Evolutionary conservation across 202 grass and related monocot genomes (phyloP).

Genomic region (Sporobolus alterniflorus): DNA sequence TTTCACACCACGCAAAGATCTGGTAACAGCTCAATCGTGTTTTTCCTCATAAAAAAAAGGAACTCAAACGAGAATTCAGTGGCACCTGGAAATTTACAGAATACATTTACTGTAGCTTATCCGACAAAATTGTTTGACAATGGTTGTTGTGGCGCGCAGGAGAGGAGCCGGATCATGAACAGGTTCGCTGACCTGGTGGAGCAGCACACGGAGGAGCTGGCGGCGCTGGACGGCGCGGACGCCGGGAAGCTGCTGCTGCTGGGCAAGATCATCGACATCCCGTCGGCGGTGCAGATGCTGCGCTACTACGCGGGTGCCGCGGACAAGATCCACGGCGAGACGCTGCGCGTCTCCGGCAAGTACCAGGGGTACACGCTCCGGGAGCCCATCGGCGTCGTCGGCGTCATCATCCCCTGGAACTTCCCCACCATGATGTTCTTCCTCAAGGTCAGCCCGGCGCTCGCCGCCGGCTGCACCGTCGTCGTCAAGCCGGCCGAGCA

Average conservation of each 20-base stretch:
- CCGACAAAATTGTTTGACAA: not conserved
- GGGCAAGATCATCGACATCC: constrained; percentile 79
- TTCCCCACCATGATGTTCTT: constrained; percentile 94
- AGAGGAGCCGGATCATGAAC: not conserved
- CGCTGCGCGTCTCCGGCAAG: constrained; percentile 59
- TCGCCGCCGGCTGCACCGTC: constrained; percentile 87
- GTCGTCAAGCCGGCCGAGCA: constrained; percentile 94
- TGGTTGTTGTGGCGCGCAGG: not conserved
- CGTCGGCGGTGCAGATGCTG: constrained; percentile 43
- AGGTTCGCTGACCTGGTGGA: constrained; percentile 86
- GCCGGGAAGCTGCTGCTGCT: constrained; percentile 77
- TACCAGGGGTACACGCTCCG: constrained; percentile 90
- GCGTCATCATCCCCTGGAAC: constrained; percentile 92
- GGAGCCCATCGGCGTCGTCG: constrained; percentile 89
- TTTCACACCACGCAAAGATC: no score
- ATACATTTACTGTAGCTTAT: not conserved
- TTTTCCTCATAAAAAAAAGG: no score
- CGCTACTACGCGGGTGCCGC: constrained; percentile 87
- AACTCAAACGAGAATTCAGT: no score
- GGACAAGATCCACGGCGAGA: constrained; percentile 89
- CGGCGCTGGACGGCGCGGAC: constrained; percentile 63
- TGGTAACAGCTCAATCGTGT: no score
- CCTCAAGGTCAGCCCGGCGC: constrained; percentile 85
- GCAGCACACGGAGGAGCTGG: constrained; percentile 74
- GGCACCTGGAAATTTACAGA: no score